Evolutionary conservation across 2,329 filamentous ascomycete species (phyloP).

Genomic region (Diaporthe sp.): DNA sequence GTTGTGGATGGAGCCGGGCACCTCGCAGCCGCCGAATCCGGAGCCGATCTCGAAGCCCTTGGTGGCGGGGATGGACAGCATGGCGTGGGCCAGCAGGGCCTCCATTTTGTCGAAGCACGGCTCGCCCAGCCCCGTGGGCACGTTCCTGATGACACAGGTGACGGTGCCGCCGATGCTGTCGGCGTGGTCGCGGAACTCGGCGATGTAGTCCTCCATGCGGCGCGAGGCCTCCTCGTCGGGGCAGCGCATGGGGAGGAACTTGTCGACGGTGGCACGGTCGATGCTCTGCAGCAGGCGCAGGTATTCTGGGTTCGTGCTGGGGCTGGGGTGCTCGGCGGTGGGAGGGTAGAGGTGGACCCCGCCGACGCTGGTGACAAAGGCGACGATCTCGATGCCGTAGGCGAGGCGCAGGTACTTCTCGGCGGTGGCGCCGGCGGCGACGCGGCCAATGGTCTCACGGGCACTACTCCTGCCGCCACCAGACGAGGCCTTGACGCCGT

Average conservation of each 20-base stretch:
- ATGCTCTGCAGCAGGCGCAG: conserved; percentile 78
- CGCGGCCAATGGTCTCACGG: conserved; percentile 93
- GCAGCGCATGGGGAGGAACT: conserved; percentile 87
- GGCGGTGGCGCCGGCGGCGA: conserved; percentile 90
- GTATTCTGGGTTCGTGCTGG: conserved; percentile 82
- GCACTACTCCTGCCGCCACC: conserved; percentile 92
- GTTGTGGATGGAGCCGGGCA: conserved; percentile 92
- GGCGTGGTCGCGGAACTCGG: conserved; percentile 78
- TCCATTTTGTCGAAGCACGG: conserved; percentile 97
- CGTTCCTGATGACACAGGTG: conserved; percentile 90
- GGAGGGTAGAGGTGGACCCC: conserved; percentile 80
- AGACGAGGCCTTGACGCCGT: conserved; percentile 90
- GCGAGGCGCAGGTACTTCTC: conserved; percentile 89
- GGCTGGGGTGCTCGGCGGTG: conserved; percentile 72
- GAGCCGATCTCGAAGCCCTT: conserved; percentile 97
- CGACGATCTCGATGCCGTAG: conserved; percentile 90
- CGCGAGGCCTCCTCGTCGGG: conserved; percentile 73
- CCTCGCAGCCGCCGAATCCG: conserved; percentile 87
- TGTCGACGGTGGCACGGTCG: conserved; percentile 81
- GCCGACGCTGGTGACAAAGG: conserved; percentile 89
- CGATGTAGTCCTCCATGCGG: conserved; percentile 84
- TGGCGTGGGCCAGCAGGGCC: conserved; percentile 89
- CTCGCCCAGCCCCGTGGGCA: conserved; percentile 88
- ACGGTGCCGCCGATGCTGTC: conserved; percentile 97
- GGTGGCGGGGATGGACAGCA: conserved; percentile 93